Conservation (phyloP, 1,284 basidiomycete genomes). For the Coriolopsis trogii region DNA sequence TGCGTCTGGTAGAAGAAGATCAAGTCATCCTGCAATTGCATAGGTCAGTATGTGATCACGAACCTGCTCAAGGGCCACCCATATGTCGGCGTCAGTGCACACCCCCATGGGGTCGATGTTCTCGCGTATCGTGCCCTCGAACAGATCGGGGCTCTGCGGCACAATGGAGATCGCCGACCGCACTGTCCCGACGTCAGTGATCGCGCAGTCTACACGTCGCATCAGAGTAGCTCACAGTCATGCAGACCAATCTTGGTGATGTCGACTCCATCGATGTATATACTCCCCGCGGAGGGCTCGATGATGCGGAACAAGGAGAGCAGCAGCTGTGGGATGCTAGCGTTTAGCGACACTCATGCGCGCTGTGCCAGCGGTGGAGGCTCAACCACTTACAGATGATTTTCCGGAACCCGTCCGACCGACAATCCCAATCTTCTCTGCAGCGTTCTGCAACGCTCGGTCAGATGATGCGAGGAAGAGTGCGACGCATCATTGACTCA, state of each 20-base stretch:
- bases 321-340: slow-evolving; percentile 45
- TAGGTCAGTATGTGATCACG: too few species aligned
- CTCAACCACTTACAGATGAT: slow-evolving; percentile 70
- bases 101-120: slow-evolving; percentile 82
- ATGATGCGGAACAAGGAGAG: slow-evolving; percentile 81
- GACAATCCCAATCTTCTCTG: slow-evolving; percentile 84
- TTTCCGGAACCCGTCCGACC: slow-evolving; percentile 96
- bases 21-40: too few species aligned
- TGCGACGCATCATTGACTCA: slow-evolving; percentile 34
- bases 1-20: slow-evolving; percentile 45
- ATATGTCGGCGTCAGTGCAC: slow-evolving; percentile 79
- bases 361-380: background rate
- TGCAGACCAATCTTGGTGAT: slow-evolving; percentile 84
- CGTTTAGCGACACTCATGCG: background rate
- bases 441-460: slow-evolving; percentile 52
- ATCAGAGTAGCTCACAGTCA: slow-evolving; percentile 54
- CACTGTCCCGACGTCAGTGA: background rate
- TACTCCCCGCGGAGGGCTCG: slow-evolving; percentile 79
- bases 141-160: slow-evolving; percentile 72
- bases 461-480: slow-evolving; percentile 24
- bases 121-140: slow-evolving; percentile 85
- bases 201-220: background rate
- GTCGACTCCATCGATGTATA: slow-evolving; percentile 84
- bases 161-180: slow-evolving; percentile 86
- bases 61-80: slow-evolving; percentile 79